These are phyloP conservation scores for Phytophthora melonis DNA, from an alignment of 352 stramenopile genomes.

Conservation along the genomic window DNA sequence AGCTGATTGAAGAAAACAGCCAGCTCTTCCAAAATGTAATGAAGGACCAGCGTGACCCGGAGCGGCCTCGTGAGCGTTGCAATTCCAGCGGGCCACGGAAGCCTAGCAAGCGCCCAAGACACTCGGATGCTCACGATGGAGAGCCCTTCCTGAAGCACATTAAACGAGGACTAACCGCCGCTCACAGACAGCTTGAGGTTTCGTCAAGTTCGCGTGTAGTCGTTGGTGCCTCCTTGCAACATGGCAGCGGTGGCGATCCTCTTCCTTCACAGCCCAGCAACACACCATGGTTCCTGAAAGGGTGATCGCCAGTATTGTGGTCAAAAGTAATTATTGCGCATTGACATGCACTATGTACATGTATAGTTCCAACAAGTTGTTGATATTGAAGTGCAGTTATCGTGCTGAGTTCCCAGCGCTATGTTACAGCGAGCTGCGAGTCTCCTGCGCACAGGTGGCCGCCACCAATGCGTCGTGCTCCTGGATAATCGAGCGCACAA, in stretches of 20 bases:
- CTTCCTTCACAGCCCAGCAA: constrained; percentile 6
- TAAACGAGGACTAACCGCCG: not conserved
- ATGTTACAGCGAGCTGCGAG: constrained; percentile 12
- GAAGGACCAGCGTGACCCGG: too few species aligned
- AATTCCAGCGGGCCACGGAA: not conserved
- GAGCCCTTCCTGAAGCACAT: not conserved
- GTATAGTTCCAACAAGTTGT: too few species aligned
- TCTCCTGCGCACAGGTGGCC: not conserved
- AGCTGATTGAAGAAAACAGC: too few species aligned
- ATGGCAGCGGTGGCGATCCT: not conserved
- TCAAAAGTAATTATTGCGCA: not conserved
- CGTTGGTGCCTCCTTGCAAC: constrained; percentile 20
- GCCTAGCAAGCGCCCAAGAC: not conserved
- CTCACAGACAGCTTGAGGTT: not conserved
- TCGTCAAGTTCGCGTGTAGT: constrained; percentile 23
- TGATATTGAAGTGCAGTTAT: too few species aligned
- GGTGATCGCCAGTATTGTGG: not conserved
- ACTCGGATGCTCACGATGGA: not conserved
- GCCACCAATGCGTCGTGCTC: constrained; percentile 19
- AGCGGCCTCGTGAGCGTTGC: not conserved
- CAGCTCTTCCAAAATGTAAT: too few species aligned
- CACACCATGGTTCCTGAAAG: constrained; percentile 28
- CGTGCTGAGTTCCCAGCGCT: too few species aligned
- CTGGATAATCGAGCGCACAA: constrained; percentile 33
- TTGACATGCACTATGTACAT: not conserved